Evolutionary conservation across 768 basidiomycete species (phyloP).

Genomic region (Amanita rimosa): DNA sequence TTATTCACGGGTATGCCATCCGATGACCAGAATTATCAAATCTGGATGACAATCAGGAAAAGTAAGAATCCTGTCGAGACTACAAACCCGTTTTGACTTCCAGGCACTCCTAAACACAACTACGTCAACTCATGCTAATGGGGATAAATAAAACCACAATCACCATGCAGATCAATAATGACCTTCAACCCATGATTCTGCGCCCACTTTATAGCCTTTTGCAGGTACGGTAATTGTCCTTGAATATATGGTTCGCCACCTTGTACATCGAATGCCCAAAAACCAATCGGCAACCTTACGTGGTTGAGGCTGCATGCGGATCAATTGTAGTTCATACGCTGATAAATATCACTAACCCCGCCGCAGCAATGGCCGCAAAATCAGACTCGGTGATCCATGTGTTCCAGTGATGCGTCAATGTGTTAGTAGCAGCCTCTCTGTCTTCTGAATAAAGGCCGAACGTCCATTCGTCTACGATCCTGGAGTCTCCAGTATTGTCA

Average conservation of each 20-base stretch:
- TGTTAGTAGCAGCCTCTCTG: conserved; percentile 31
- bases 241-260: conserved; percentile 70
- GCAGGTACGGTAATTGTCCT: conserved; percentile 64
- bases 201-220: conserved; percentile 64
- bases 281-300: conserved; percentile 79
- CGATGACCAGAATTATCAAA: conserved; percentile 77
- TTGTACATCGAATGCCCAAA: conserved; percentile 80
- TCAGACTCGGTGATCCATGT: conserved; percentile 81
- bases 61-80: not conserved
- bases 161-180: conserved; percentile 67
- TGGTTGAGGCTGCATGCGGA: conserved; percentile 54
- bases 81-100: conserved; percentile 71
- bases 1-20: conserved; percentile 38
- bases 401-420: conserved; percentile 61
- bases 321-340: not conserved
- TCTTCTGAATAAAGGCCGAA: conserved; percentile 51
- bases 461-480: conserved; percentile 71
- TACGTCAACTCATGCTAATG: conserved; percentile 6
- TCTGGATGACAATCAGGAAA: conserved; percentile 21
- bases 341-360: conserved; percentile 38
- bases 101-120: conserved; percentile 44
- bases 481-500: conserved; percentile 45
- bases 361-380: conserved; percentile 61
- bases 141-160: conserved; percentile 4
- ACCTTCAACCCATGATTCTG: conserved; percentile 60